phyloP scores from a whole-genome alignment of 768 basidiomycete species.

The Exidia glandulosa region DNA sequence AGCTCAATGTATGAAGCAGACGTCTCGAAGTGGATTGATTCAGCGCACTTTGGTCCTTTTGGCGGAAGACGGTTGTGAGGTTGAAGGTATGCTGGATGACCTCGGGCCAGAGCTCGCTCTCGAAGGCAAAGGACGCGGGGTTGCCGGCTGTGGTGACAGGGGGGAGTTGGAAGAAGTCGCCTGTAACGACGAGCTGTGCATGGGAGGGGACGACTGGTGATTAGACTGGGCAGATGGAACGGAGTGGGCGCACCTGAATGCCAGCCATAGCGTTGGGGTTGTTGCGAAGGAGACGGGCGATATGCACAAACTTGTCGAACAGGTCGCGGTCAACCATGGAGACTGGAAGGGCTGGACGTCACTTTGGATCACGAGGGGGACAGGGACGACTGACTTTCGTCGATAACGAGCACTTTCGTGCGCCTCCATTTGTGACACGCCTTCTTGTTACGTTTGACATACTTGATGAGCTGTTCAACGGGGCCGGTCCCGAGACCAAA shows the following conservation, averaged over 20 bases:
- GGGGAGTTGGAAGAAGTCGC: conserved; percentile 87
- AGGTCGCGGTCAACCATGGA: conserved; percentile 79
- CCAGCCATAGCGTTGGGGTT: conserved; percentile 64
- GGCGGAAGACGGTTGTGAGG: conserved; percentile 73
- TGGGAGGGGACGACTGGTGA: conserved; percentile 13
- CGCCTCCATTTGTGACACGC: conserved; percentile 51
- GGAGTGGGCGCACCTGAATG: conserved; percentile 64
- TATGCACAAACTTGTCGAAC: conserved; percentile 70
- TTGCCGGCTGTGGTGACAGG: conserved; percentile 44
- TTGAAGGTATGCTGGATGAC: conserved; percentile 44
- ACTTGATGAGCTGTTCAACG: conserved; percentile 40
- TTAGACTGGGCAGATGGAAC: conserved; percentile 16
- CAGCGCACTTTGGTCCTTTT: conserved; percentile 61
- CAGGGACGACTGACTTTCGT: conserved; percentile 51
- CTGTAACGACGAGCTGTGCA: conserved; percentile 67
- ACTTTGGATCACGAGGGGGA: background rate
- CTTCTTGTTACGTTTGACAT: conserved; percentile 42
- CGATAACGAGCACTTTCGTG: conserved; percentile 62
- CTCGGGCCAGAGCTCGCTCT: conserved; percentile 58
- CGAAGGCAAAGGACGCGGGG: conserved; percentile 57
- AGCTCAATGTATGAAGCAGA: background rate
- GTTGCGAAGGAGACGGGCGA: conserved; percentile 49
- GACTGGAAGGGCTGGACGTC: conserved; percentile 32
- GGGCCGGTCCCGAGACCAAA: conserved; percentile 60
- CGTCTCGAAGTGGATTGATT: background rate